Evolutionary conservation across 225 moss, liverwort and hornwort species (phyloP), one percentile per base, ranked within the genome.

Genomic region (Neckera pumila): DNA sequence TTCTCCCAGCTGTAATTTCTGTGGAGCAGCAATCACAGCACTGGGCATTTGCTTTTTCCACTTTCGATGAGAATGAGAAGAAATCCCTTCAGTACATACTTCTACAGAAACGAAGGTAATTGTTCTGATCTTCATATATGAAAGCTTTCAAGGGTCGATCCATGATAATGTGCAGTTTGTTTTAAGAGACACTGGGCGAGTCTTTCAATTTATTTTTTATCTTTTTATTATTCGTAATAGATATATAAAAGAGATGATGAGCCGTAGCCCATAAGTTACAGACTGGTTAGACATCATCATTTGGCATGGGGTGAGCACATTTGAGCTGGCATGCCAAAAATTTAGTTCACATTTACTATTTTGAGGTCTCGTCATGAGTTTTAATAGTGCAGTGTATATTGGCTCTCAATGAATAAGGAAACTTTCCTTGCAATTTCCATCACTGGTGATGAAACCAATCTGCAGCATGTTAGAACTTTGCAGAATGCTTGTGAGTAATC

Each of bases 21-120:
- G 89, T 99, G 88, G 97, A 96, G 90, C 92, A 97, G 90, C 95
- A 96, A 87, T 88, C 96, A 57, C 94, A 91, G 76, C 99, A 99
- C 80, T 99, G 96, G 99, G 85, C 95, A 90, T 87, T 96, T 36
- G 89, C 96, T 87, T 94, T 95, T 79, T 88, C 92, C 40, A 92
- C 91, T 84, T 97, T 93, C 86, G 97, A 98, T 84, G 96, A 95
- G 84, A 95, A 89, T 56, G 98, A 97, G 86, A 94, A 94, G 82
- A 95, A 95, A 85, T 96, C 97, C 36, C 95, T 98, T 61, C 93
- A 95, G 82, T 93, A 90, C 84, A 93, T 97, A 84, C 87, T 98
- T 56, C 91, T 93, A 20, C 96, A 94, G 86, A 97, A 97, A 91
- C 97, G 95, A 91, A 96, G 95, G 98, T 90, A 83, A 80, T 80